phyloP scores from a whole-genome alignment of 1,284 basidiomycete species.

The Pulchroboletus neoregius region DNA sequence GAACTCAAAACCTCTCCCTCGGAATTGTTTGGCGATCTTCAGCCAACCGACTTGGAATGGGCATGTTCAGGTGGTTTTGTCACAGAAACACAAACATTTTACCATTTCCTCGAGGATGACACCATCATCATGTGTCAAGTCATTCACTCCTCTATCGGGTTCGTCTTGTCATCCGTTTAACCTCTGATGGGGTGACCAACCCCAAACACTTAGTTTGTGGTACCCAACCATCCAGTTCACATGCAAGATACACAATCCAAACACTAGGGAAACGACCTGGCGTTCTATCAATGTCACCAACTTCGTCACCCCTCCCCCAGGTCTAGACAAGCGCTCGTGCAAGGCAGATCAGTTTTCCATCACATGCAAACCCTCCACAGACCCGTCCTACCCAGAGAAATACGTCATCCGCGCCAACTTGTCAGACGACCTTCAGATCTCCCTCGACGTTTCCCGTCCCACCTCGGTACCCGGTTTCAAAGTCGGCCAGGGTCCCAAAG shows the following conservation, averaged over 20 bases:
- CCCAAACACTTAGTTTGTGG: conserved; percentile 59
- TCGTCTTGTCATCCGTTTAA: conserved; percentile 34
- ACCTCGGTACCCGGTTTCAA: conserved; percentile 84
- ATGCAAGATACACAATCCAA: conserved; percentile 86
- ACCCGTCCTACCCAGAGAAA: conserved; percentile 64
- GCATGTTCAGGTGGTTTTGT: conserved; percentile 80
- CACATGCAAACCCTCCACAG: conserved; percentile 62
- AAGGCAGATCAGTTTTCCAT: conserved; percentile 90
- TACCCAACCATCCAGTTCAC: conserved; percentile 95
- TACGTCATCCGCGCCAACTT: conserved; percentile 84
- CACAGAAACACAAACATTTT: conserved; percentile 92
- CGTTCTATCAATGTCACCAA: conserved; percentile 87
- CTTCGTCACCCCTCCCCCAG: conserved; percentile 72
- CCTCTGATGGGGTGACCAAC: conserved; percentile 12
- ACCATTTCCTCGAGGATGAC: conserved; percentile 82
- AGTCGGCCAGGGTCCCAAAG: conserved; percentile 82
- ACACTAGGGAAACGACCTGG: conserved; percentile 78
- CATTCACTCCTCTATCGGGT: conserved; percentile 96
- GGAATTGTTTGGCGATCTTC: conserved; percentile 69
- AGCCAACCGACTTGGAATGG: conserved; percentile 78
- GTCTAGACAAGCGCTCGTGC: conserved; percentile 81
- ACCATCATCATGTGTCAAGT: conserved; percentile 84
- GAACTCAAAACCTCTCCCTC: conserved; percentile 42
- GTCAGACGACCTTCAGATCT: conserved; percentile 77
- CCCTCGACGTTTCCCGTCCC: conserved; percentile 70